Percentiles rank a stretch among this genome's conserved stretches.
Conservation (phyloP, 176 grass and related monocot genomes). For the Oryza meridionalis region DNA sequence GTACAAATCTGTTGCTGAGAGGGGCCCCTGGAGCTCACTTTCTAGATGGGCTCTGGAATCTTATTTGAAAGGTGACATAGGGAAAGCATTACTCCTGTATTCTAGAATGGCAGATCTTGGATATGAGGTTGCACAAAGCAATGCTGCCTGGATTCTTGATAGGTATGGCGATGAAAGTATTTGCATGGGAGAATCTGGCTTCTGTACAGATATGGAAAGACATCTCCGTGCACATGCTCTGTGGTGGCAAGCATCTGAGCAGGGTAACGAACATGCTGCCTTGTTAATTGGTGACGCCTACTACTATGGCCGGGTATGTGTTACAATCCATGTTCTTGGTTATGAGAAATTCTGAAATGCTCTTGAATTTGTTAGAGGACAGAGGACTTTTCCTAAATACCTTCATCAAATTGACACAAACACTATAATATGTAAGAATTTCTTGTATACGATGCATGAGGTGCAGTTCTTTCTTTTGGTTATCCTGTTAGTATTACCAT, state of each 20-base stretch:
- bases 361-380: background rate
- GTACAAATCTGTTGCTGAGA: conserved; percentile 96
- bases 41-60: conserved; percentile 97
- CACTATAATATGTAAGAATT: background rate
- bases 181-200: conserved; percentile 94
- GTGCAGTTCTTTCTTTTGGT: background rate
- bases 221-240: conserved; percentile 90
- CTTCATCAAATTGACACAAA: conserved; percentile 31
- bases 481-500: conserved; percentile 13
- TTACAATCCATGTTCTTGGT: conserved; percentile 31
- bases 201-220: conserved; percentile 90
- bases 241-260: conserved; percentile 99
- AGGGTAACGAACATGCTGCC: conserved; percentile 99
- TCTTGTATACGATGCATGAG: conserved; percentile 10
- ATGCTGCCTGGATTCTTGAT: conserved; percentile 99
- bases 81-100: conserved; percentile 93
- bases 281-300: conserved; percentile 98
- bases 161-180: conserved; percentile 83
- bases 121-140: conserved; percentile 98
- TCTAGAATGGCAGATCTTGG: conserved; percentile 99
- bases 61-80: conserved; percentile 95
- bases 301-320: conserved; percentile 96
- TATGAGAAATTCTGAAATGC: conserved; percentile 17
- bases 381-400: conserved; percentile 2
- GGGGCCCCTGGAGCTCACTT: conserved; percentile 94